Conservation (phyloP, 257 asterid genomes). For the Paraleonurus japonicus region DNA sequence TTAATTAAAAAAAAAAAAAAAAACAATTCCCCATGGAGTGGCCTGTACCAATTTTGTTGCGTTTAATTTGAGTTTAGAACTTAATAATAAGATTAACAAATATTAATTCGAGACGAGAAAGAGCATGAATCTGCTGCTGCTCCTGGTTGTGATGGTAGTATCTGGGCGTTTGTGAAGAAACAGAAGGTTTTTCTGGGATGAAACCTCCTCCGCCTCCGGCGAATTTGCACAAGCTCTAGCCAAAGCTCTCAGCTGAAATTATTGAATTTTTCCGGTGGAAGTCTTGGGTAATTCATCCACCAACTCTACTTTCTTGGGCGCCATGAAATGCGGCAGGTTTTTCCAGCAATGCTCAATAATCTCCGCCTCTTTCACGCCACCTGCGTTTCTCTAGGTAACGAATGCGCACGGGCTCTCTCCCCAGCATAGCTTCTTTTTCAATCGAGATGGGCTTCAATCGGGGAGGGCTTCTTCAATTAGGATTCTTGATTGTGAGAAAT, state of each 20-base stretch:
- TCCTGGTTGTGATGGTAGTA: constrained; percentile 33
- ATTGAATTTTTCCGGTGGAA: constrained; percentile 68
- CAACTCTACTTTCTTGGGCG: constrained; percentile 67
- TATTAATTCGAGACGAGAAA: constrained; percentile 48
- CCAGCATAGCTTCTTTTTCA: constrained; percentile 99
- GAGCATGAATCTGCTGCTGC: constrained; percentile 44
- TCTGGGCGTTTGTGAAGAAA: constrained; percentile 15
- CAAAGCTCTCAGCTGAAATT: constrained; percentile 53
- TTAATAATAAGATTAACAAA: background rate
- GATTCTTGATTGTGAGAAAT: no score
- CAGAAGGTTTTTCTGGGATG: background rate
- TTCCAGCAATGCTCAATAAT: constrained; percentile 55
- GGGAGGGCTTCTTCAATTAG: no score
- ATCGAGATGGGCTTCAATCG: no score
- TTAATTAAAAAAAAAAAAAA: no score
- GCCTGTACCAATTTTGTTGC: no score
- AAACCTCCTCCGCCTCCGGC: constrained; percentile 22
- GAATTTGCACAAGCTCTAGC: constrained; percentile 41
- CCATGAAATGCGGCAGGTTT: constrained; percentile 68
- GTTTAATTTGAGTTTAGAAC: no score
- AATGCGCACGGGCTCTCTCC: constrained; percentile 72
- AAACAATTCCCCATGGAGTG: no score
- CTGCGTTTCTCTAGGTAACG: constrained; percentile 24
- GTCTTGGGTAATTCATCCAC: constrained; percentile 71
- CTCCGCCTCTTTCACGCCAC: constrained; percentile 41